Percentiles rank a stretch among this genome's conserved stretches.
These are phyloP conservation scores for Magnusiomyces magnusii DNA, from an alignment of 1,139 yeast species.

Conservation along the genomic window DNA sequence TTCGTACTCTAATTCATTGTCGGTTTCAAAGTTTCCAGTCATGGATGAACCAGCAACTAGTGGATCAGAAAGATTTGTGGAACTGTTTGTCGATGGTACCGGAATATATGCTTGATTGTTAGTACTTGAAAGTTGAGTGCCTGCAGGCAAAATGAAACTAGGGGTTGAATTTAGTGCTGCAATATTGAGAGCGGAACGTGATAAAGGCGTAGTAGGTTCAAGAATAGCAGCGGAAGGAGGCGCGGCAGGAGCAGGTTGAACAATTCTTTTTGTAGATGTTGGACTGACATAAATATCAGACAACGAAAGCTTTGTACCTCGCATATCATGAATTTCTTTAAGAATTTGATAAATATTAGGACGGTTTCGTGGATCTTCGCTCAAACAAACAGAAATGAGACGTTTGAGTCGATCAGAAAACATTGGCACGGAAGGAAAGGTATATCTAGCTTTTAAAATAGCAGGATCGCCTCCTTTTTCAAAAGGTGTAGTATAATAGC, in stretches of 20 bases:
- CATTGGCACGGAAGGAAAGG: slow-evolving; percentile 44
- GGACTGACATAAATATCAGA: slow-evolving; percentile 25
- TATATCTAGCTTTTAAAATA: slow-evolving; percentile 53
- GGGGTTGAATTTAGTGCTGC: no score
- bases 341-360: slow-evolving; percentile 84
- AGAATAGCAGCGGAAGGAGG: slow-evolving; percentile 18
- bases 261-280: slow-evolving; percentile 10
- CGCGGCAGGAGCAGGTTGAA: slow-evolving; percentile 16
- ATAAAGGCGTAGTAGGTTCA: slow-evolving; percentile 3
- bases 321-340: slow-evolving; percentile 56
- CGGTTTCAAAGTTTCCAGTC: background rate
- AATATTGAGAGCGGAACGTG: slow-evolving; percentile 1
- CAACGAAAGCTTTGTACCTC: slow-evolving; percentile 49
- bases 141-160: no score
- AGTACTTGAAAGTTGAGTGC: slow-evolving; percentile 6
- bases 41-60: background rate
- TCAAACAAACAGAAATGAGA: slow-evolving; percentile 67
- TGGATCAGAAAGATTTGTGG: background rate
- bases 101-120: slow-evolving; percentile 1
- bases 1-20: slow-evolving; percentile 17
- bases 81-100: background rate
- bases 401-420: slow-evolving; percentile 36
- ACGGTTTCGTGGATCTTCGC: slow-evolving; percentile 70
- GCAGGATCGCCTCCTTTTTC: slow-evolving; percentile 66
- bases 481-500: slow-evolving; percentile 93